Evolutionary conservation across 75 land plant species (phyloP), one percentile per base, ranked within the genome.

Genomic region (Pinus albicaulis): DNA sequence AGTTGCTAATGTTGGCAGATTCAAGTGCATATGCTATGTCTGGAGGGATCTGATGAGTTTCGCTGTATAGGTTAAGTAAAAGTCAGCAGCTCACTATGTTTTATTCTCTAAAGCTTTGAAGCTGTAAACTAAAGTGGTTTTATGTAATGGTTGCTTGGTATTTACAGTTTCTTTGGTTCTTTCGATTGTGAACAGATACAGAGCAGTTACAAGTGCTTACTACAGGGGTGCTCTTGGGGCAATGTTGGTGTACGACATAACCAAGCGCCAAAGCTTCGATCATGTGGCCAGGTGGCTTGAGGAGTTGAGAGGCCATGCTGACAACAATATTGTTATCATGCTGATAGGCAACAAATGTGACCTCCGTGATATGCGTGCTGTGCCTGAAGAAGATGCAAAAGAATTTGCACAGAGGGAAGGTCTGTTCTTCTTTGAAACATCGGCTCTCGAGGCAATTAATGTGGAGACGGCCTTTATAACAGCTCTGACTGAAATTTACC

Each of bases 401-500:
- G 86, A 81, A 55, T 84, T 84, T 68, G 83, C 91, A 38, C 64
- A 87, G 58, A 86, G 71, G 52, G 91, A 84, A 64, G 83, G 76
- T 48, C 72, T 86, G 22, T 87, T 64, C 59, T 88, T 83, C 69
- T 62, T 89, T 55, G 91, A 89, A 73, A 89, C 84, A 17, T 89
- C 91, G 14, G 86, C 91, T 22, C 71, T 89, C 55, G 81, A 86
- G 5, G 76, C 90, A 4, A 89, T 81, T 12, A 89, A 89, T 74
- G 90, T 89, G 61, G 90, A 89, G 55, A 59, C 71, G 38, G 90
- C 83, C 17, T 89, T 89, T 38, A 56, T 78, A 73, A 92, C 91
- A n/a, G 88, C 90, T 5, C 74, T 94, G 74, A 86, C 88, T 5
- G 98, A 94, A 83, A 92, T 92, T 73, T 92, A 90, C 81, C 84